These are phyloP conservation scores for Komagataella kurtzmanii DNA, from an alignment of 805 yeast species.

Conservation along the genomic window DNA sequence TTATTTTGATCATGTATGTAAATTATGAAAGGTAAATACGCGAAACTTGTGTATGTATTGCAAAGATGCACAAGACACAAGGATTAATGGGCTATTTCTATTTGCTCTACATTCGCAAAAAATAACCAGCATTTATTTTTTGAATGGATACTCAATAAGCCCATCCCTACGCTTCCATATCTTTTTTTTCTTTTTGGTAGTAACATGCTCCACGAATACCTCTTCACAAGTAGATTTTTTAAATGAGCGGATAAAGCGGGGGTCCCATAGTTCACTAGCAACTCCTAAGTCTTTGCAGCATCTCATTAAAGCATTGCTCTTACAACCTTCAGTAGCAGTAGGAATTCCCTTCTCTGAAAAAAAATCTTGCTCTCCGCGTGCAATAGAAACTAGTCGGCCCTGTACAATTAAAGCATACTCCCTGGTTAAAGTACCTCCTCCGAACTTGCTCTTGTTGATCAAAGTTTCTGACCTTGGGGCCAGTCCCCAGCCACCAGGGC, in stretches of 20 bases:
- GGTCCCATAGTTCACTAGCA: constrained; percentile 97
- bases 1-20: neutral
- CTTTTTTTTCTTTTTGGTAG: constrained; percentile 75
- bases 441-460: constrained; percentile 45
- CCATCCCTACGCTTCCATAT: constrained; percentile 86
- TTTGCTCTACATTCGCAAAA: neutral
- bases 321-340: constrained; percentile 95
- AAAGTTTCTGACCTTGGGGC: constrained; percentile 85
- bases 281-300: constrained; percentile 96
- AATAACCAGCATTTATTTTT: constrained; percentile 13
- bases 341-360: constrained; percentile 79
- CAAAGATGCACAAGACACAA: too few relatives aligned
- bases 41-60: neutral
- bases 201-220: constrained; percentile 72
- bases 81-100: too few relatives aligned
- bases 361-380: constrained; percentile 93
- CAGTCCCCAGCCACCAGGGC: constrained; percentile 98
- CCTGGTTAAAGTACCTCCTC: constrained; percentile 47
- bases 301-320: constrained; percentile 92
- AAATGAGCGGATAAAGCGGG: constrained; percentile 64
- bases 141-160: constrained; percentile 77
- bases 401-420: constrained; percentile 83
- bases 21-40: neutral
- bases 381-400: constrained; percentile 81
- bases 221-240: constrained; percentile 62